Conservation (phyloP, 306 rosid genomes). For the Psophocarpus tetragonolobus region DNA sequence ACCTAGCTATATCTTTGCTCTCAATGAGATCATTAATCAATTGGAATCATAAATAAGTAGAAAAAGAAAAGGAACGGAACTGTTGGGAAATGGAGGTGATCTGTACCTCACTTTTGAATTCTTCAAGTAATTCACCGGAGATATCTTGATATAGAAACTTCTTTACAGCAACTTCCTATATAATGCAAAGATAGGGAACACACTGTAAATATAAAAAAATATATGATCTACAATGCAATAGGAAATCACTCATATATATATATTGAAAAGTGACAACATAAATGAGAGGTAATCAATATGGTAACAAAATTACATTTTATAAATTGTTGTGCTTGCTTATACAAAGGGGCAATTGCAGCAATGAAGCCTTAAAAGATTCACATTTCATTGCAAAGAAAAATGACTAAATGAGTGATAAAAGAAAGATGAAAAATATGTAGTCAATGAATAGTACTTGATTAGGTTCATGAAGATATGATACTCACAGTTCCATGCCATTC, state of each 20-base stretch:
- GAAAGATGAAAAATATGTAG: slow-evolving; percentile 6
- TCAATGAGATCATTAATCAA: slow-evolving; percentile 23
- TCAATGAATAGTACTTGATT: slow-evolving; percentile 5
- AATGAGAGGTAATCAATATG: background rate
- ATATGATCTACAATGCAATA: slow-evolving; percentile 14
- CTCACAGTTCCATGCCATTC: slow-evolving; percentile 99
- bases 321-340: slow-evolving; percentile 4
- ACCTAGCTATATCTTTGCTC: slow-evolving; percentile 1
- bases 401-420: background rate
- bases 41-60: slow-evolving; percentile 11
- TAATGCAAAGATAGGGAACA: slow-evolving; percentile 31
- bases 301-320: slow-evolving; percentile 21
- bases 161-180: slow-evolving; percentile 98
- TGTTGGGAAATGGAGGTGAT: slow-evolving; percentile 16
- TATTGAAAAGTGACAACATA: slow-evolving; percentile 4
- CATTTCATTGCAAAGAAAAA: slow-evolving; percentile 16
- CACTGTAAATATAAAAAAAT: slow-evolving; percentile 10
- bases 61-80: slow-evolving; percentile 19
- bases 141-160: slow-evolving; percentile 86
- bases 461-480: slow-evolving; percentile 37
- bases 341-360: slow-evolving; percentile 27
- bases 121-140: slow-evolving; percentile 84
- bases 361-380: background rate
- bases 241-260: slow-evolving; percentile 3
- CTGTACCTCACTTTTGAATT: slow-evolving; percentile 92